These are phyloP conservation scores for Jatropha multifida DNA, from an alignment of 441 rosid genomes.

Conservation along the genomic window DNA sequence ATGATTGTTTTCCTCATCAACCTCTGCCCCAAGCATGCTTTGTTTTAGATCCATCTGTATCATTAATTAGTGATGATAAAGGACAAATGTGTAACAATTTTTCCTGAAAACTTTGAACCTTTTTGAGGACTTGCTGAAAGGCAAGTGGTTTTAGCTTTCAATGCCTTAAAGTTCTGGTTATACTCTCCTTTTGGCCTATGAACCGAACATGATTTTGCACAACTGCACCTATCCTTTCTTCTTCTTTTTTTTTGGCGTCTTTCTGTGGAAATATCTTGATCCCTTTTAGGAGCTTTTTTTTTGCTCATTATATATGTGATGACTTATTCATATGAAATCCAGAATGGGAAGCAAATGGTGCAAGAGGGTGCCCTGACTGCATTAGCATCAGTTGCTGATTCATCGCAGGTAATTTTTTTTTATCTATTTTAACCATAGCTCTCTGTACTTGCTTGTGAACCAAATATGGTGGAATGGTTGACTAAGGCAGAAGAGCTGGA, in stretches of 20 bases:
- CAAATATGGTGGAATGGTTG: background rate
- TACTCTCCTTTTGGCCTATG: background rate
- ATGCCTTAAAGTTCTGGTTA: background rate
- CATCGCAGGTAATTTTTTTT: conserved; percentile 65
- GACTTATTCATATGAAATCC: conserved; percentile 8
- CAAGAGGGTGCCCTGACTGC: conserved; percentile 97
- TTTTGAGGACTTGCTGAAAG: conserved; percentile 1
- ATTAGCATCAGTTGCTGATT: conserved; percentile 93
- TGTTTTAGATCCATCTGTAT: background rate
- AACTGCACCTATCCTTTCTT: background rate
- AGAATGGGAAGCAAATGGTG: conserved; percentile 98
- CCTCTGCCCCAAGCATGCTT: background rate
- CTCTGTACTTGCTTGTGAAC: background rate
- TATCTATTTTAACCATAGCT: no score
- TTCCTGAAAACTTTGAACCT: background rate
- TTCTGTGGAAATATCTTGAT: background rate
- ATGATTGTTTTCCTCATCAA: conserved; percentile 9
- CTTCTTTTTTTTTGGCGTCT: background rate
- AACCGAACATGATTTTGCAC: background rate
- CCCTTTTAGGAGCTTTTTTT: background rate
- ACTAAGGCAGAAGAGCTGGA: background rate
- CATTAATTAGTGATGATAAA: background rate
- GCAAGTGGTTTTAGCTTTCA: background rate
- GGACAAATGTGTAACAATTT: background rate
- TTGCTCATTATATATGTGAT: conserved; percentile 10